Percentiles rank a stretch among this genome's conserved stretches.
These are phyloP conservation scores for Solanum boliviense DNA, from an alignment of 257 asterid genomes.

Conservation along the genomic window DNA sequence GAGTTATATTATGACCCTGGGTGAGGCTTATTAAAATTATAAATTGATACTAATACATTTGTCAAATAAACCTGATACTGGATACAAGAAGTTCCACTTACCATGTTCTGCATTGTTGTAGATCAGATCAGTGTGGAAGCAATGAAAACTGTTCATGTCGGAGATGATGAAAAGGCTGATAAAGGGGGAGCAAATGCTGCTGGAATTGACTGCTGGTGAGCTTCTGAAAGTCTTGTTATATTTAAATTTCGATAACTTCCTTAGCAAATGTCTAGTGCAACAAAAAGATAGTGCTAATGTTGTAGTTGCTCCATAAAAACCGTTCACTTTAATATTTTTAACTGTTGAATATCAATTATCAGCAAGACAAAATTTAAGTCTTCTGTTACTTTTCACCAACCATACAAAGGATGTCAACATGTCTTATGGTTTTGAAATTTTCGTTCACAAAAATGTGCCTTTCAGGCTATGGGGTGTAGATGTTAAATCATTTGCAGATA, in stretches of 20 bases:
- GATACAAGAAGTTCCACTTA: neutral
- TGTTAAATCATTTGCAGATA: conserved; percentile 63
- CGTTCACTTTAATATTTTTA: neutral
- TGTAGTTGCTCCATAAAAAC: neutral
- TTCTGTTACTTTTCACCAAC: neutral
- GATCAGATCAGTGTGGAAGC: conserved; percentile 61
- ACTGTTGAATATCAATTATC: neutral
- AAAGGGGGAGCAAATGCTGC: conserved; percentile 74
- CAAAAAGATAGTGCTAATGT: neutral
- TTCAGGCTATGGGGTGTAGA: conserved; percentile 90
- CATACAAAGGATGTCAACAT: neutral
- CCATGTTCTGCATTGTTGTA: conserved; percentile 18
- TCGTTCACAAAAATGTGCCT: neutral
- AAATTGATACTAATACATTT: neutral
- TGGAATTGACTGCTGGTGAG: conserved; percentile 76
- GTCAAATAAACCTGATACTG: neutral
- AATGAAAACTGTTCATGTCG: conserved; percentile 67
- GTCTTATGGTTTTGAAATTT: neutral
- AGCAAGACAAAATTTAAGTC: neutral
- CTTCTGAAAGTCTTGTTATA: neutral
- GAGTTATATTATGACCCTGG: neutral
- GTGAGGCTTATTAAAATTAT: neutral
- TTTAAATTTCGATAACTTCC: neutral
- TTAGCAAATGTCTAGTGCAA: neutral
- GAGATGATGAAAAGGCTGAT: conserved; percentile 76